Percentiles rank a stretch among this genome's conserved stretches.
phyloP scores from a whole-genome alignment of 1,139 yeast genomes.

The Lodderomyces jiufengensis region DNA sequence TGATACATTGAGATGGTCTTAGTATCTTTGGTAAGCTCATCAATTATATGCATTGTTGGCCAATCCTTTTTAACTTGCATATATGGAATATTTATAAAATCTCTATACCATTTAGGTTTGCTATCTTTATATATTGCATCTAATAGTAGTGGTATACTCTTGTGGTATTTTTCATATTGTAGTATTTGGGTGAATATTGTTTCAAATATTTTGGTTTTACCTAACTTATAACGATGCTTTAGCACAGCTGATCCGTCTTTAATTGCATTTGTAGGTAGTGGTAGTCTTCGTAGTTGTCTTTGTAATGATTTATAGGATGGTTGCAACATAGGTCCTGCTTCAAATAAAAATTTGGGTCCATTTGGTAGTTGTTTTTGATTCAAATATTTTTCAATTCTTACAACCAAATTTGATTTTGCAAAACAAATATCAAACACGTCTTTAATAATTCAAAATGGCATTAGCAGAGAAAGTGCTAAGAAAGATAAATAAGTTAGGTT shows the following conservation, averaged over 20 bases:
- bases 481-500: slow-evolving; percentile 52
- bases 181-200: slow-evolving; percentile 24
- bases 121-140: slow-evolving; percentile 27
- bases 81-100: slow-evolving; percentile 21
- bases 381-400: background rate
- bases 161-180: slow-evolving; percentile 24
- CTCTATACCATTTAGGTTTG: slow-evolving; percentile 20
- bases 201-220: slow-evolving; percentile 1
- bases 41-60: slow-evolving; percentile 37
- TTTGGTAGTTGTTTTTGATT: background rate
- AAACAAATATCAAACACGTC: slow-evolving; percentile 1
- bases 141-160: slow-evolving; percentile 21
- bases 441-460: slow-evolving; percentile 42
- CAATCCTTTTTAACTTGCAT: slow-evolving; percentile 23
- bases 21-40: slow-evolving; percentile 24
- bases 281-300: slow-evolving; percentile 10
- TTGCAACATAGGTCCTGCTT: background rate
- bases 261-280: slow-evolving; percentile 10
- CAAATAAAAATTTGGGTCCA: background rate
- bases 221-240: slow-evolving; percentile 4
- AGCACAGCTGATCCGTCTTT: slow-evolving; percentile 5
- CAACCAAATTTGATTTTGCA: no score
- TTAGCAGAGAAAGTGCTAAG: slow-evolving; percentile 54
- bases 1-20: background rate
- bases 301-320: slow-evolving; percentile 10